Conservation (phyloP, 1,284 basidiomycete species). For the Marasmius fiardii region DNA sequence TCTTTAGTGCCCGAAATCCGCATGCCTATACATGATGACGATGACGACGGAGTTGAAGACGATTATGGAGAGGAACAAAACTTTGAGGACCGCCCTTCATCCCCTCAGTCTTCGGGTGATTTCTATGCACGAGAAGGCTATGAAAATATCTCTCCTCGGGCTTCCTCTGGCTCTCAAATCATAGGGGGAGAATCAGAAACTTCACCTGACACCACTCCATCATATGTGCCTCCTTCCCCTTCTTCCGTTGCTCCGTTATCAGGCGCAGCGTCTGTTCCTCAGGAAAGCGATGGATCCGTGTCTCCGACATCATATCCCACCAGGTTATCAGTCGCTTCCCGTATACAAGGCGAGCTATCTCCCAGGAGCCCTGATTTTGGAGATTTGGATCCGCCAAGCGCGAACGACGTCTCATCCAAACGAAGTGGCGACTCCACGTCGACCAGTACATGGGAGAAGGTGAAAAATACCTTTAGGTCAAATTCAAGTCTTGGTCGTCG, state of each 20-base stretch:
- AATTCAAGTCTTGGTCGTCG: constrained; percentile 65
- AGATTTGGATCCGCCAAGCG: constrained; percentile 43
- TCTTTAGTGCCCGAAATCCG: constrained; percentile 48
- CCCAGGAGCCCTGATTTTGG: constrained; percentile 52
- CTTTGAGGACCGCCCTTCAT: constrained; percentile 41
- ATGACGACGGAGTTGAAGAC: constrained; percentile 44
- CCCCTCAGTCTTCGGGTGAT: constrained; percentile 37
- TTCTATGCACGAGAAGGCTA: constrained; percentile 32
- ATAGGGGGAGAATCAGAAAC: constrained; percentile 60
- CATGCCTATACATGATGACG: constrained; percentile 59
- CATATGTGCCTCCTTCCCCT: constrained; percentile 46
- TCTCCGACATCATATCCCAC: constrained; percentile 54
- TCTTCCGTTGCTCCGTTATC: constrained; percentile 45
- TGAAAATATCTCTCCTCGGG: constrained; percentile 46
- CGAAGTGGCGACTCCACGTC: constrained; percentile 47
- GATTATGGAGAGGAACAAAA: constrained; percentile 32
- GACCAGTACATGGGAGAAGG: constrained; percentile 66
- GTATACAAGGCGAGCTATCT: constrained; percentile 45
- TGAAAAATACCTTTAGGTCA: constrained; percentile 60
- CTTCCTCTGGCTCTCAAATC: constrained; percentile 53
- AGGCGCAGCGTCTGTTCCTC: constrained; percentile 34
- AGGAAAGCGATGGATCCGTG: constrained; percentile 42
- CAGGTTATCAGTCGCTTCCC: constrained; percentile 59
- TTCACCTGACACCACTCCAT: constrained; percentile 44
- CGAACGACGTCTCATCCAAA: constrained; percentile 48